phyloP scores from a whole-genome alignment of 2,329 filamentous ascomycete species.

The Beauveria sp. region DNA sequence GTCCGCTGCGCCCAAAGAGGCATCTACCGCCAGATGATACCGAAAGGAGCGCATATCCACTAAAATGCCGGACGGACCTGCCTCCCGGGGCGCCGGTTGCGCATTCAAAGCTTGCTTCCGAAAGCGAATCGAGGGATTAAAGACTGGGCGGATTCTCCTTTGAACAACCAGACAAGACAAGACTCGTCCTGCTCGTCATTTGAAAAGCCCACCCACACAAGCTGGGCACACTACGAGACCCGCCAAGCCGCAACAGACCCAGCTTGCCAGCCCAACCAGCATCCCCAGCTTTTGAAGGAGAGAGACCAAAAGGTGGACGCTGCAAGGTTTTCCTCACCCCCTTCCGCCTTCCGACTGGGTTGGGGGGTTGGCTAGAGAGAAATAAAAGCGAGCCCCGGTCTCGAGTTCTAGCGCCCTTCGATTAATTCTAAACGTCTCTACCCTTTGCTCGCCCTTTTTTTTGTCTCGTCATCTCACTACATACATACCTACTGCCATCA shows the following conservation, averaged over 20 bases:
- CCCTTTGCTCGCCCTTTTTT: constrained; percentile 10
- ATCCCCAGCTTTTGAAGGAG: constrained; percentile 5
- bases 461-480: constrained; percentile 9
- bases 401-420: constrained; percentile 7
- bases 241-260: constrained; percentile 1
- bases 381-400: constrained; percentile 4
- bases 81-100: not conserved
- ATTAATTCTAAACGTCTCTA: constrained; percentile 10
- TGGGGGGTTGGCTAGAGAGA: not conserved
- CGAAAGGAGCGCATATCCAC: not conserved
- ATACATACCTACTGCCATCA: constrained; percentile 11
- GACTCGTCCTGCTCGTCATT: not conserved
- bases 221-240: not conserved
- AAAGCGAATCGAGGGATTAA: not conserved
- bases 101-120: not conserved
- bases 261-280: not conserved
- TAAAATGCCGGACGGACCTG: not conserved
- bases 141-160: not conserved
- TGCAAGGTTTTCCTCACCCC: constrained; percentile 7
- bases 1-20: constrained; percentile 2
- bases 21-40: constrained; percentile 3
- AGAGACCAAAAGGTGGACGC: not conserved
- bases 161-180: not conserved
- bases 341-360: not conserved
- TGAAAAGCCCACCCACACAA: not conserved